Base-by-base conservation (phyloP, 257 asterid genomes). In the Paraleonurus japonicus region DNA sequence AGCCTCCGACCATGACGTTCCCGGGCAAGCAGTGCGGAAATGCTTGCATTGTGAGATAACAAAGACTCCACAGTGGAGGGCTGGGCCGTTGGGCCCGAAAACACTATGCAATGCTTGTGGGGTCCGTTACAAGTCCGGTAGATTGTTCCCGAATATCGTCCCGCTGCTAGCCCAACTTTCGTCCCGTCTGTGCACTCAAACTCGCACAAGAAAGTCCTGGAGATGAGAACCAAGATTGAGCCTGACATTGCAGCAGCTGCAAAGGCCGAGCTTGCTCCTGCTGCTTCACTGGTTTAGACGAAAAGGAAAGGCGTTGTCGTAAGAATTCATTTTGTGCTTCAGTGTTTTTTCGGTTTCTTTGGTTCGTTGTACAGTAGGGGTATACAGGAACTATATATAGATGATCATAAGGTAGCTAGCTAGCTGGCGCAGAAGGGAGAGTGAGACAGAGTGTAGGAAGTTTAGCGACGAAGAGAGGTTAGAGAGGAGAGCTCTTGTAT, bases 101-200 rank as follows among this genome's bases (percentile, higher is more conserved):
- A 81, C 93, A 0, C 77, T 85, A 11, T 87, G 93, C 82, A 87
- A 87, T 43, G 93, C 93, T 13, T 85, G 89, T 37, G 93, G 90
- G 0, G 89, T 87, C 12, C 85, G 93, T 23, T 79, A 79, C 78
- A 86, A 86, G 72, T 83, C 93, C 0, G 93, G 90, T 3, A 76
- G 93, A 1, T 22, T 87, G 73, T 81, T 71, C 35, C 93, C 93
- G 89, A 87, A 47, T 87, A 85, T 47, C 85, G 93, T 0, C 93
- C 93, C 0, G 90, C 90, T 3, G 87, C 85, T 5, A 85, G 93
- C 43, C 93, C 93, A 0, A 85, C 90, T 13, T 87, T 85, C 39
- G 72, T 85, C 22, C 87, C 89, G 0, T 73, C 83, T 7, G 45
- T 85, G 74, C 93, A 87, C 73, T 87, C 93, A 5, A 87, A 85